A percentile compares a stretch with the other conserved stretches of the same genome.
phyloP scores from a whole-genome alignment of 2,329 filamentous ascomycete genomes.

The Pseudogymnoascus sp. region DNA sequence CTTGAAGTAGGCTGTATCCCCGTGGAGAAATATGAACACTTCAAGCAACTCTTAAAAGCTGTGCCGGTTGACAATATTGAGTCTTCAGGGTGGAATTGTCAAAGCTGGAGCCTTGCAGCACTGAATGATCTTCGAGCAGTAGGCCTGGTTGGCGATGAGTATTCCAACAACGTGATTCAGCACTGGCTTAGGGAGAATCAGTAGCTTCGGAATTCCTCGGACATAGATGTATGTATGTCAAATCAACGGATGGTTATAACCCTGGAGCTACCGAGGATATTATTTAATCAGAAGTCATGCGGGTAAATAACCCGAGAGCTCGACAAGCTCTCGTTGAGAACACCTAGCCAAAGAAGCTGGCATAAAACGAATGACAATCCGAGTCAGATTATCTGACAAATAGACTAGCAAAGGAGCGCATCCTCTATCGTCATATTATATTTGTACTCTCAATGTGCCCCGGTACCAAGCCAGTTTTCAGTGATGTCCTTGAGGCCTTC shows the following conservation, averaged over 20 bases:
- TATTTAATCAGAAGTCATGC: no score
- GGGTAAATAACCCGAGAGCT: no score
- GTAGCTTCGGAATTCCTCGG: not conserved
- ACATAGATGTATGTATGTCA: not conserved
- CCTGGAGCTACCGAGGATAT: no score
- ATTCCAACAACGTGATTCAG: not conserved
- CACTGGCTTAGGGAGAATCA: not conserved
- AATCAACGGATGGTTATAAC: not conserved
- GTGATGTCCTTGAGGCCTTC: slow-evolving; percentile 15
- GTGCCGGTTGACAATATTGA: slow-evolving; percentile 5
- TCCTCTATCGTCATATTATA: not conserved
- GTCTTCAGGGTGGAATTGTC: slow-evolving; percentile 12
- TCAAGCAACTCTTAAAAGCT: not conserved
- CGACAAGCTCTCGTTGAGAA: no score
- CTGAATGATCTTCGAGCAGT: not conserved
- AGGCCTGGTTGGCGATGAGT: not conserved
- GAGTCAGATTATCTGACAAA: not conserved
- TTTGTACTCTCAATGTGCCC: not conserved
- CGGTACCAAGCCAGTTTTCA: slow-evolving; percentile 15
- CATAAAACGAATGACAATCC: no score
- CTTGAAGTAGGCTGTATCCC: slow-evolving; percentile 10
- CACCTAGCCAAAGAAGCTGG: no score
- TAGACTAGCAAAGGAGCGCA: not conserved
- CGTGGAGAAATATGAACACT: not conserved
- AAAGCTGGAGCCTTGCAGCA: slow-evolving; percentile 9